Conservation (phyloP, 805 yeast genomes). For the Sugiyamaella chiloensis region DNA sequence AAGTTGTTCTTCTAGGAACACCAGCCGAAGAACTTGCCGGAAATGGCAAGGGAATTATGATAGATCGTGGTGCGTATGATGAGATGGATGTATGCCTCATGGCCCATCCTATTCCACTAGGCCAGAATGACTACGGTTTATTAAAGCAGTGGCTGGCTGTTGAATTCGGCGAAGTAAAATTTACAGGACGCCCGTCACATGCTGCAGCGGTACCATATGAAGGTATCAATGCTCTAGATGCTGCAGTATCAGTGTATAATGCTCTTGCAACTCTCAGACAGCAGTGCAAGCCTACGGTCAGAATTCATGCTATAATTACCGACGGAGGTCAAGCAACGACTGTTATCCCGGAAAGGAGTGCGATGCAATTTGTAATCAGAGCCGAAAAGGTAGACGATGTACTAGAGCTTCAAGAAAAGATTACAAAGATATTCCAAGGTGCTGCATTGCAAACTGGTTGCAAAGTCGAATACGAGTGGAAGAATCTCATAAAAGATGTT, state of each 20-base stretch:
- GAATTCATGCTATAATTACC: constrained; percentile 27
- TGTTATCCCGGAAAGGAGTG: constrained; percentile 24
- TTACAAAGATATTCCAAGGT: not conserved
- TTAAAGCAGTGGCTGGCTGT: constrained; percentile 7
- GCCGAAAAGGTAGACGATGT: not conserved
- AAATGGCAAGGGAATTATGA: constrained; percentile 29
- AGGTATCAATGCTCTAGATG: constrained; percentile 34
- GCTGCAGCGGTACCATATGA: constrained; percentile 34
- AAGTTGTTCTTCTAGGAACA: constrained; percentile 31
- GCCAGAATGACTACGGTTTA: not conserved
- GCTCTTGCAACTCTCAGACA: constrained; percentile 31
- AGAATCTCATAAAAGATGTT: not conserved
- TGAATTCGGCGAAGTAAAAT: constrained; percentile 21
- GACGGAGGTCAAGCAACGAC: constrained; percentile 31
- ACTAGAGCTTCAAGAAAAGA: not conserved
- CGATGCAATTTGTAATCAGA: not conserved
- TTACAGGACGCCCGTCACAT: constrained; percentile 31
- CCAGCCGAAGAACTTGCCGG: constrained; percentile 33
- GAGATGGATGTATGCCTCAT: constrained; percentile 29
- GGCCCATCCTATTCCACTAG: constrained; percentile 26
- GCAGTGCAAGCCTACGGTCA: constrained; percentile 29
- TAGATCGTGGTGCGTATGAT: constrained; percentile 31
- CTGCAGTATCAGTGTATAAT: constrained; percentile 29
- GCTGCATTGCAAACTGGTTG: not conserved
- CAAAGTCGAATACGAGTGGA: not conserved